These are phyloP conservation scores for Chrysosphaeria jannelii DNA, from an alignment of 2,329 filamentous ascomycete genomes.

Conservation along the genomic window DNA sequence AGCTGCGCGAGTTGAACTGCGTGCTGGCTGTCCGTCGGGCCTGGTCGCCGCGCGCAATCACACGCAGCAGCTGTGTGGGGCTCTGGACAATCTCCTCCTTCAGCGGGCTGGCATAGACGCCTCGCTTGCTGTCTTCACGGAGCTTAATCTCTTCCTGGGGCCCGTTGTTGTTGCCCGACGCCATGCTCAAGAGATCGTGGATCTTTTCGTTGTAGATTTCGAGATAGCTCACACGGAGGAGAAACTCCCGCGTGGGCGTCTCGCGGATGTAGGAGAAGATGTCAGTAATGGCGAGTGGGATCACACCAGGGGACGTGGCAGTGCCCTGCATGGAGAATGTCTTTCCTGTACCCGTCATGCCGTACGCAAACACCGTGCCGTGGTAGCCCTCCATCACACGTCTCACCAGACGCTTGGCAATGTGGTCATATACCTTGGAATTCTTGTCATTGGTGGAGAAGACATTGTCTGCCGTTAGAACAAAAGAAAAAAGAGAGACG, in stretches of 20 bases:
- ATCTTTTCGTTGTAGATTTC: constrained; percentile 99
- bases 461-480: constrained; percentile 89
- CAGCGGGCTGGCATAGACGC: constrained; percentile 81
- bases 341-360: constrained; percentile 96
- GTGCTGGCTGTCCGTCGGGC: constrained; percentile 76
- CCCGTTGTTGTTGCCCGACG: constrained; percentile 24
- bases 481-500: background rate
- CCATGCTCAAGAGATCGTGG: constrained; percentile 64
- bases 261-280: constrained; percentile 98
- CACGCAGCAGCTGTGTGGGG: constrained; percentile 74
- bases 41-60: constrained; percentile 83
- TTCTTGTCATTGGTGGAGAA: constrained; percentile 89
- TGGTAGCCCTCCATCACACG: constrained; percentile 98
- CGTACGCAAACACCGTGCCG: constrained; percentile 92
- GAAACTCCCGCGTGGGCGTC: constrained; percentile 76
- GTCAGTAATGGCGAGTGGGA: constrained; percentile 87
- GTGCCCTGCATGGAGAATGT: constrained; percentile 99
- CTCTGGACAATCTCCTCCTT: constrained; percentile 98
- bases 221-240: constrained; percentile 85
- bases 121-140: constrained; percentile 81
- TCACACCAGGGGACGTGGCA: constrained; percentile 79
- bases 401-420: constrained; percentile 74
- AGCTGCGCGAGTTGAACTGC: constrained; percentile 89
- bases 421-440: constrained; percentile 75
- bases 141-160: constrained; percentile 85